Evolutionary conservation across 1,284 basidiomycete genomes (phyloP).

Genomic region (Fistulinella cinereoalba): DNA sequence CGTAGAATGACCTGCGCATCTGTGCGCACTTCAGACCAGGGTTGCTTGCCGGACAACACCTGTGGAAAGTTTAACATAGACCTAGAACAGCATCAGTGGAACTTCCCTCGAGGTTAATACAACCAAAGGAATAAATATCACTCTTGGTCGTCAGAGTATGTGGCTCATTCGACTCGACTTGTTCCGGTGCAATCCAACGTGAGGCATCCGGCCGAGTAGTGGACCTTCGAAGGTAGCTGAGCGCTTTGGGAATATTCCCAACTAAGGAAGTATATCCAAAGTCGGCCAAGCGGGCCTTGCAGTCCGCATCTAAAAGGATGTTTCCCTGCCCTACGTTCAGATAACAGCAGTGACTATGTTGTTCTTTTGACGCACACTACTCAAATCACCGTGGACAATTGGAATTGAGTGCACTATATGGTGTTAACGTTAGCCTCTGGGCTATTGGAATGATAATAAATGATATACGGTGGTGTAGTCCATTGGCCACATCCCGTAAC

Average conservation of each 20-base stretch:
- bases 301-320: constrained; percentile 14
- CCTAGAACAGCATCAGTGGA: too few species aligned
- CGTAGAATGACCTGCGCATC: neutral
- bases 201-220: constrained; percentile 9
- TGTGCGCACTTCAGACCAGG: constrained; percentile 4
- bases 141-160: neutral
- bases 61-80: neutral
- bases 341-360: neutral
- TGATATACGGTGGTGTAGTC: constrained; percentile 4
- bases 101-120: constrained; percentile 6
- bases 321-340: constrained; percentile 8
- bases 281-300: constrained; percentile 1
- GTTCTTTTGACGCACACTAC: neutral
- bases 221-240: constrained; percentile 9
- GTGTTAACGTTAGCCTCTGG: neutral
- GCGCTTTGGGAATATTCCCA: constrained; percentile 1
- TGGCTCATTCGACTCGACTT: neutral
- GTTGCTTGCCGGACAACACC: constrained; percentile 11
- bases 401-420: constrained; percentile 4
- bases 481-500: constrained; percentile 6
- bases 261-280: constrained; percentile 6
- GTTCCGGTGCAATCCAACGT: constrained; percentile 10
- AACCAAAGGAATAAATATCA: constrained; percentile 18
- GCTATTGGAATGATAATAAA: neutral
- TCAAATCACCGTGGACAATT: constrained; percentile 9